A percentile compares a stretch with the other conserved stretches of the same genome.
Conservation (phyloP, 1,139 yeast genomes). For the Hemisphaericaspora lyxosophila region DNA sequence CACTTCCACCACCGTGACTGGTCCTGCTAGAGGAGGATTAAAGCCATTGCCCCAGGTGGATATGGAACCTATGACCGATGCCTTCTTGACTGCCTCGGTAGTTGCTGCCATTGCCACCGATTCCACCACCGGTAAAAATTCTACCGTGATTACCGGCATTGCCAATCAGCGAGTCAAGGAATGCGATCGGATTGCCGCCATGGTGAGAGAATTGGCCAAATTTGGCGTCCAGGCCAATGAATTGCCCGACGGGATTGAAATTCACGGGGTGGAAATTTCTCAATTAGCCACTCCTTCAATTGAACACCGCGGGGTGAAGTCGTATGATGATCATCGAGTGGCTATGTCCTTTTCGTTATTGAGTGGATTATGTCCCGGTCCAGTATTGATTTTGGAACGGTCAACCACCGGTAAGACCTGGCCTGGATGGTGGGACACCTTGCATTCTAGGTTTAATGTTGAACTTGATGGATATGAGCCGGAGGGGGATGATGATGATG, state of each 20-base stretch:
- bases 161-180: conserved; percentile 98
- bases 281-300: conserved; percentile 51
- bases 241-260: conserved; percentile 88
- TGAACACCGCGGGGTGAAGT: conserved; percentile 54
- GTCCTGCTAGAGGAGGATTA: conserved; percentile 71
- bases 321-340: conserved; percentile 96
- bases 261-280: conserved; percentile 60
- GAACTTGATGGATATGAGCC: conserved; percentile 69
- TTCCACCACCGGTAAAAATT: conserved; percentile 53
- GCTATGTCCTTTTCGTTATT: conserved; percentile 95
- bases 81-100: conserved; percentile 93
- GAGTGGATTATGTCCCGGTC: conserved; percentile 56
- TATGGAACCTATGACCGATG: conserved; percentile 99
- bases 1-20: conserved; percentile 86
- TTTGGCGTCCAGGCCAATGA: conserved; percentile 87
- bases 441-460: conserved; percentile 67
- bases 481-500: conserved; percentile 16
- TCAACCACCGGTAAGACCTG: conserved; percentile 95
- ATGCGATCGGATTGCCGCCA: conserved; percentile 93
- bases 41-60: conserved; percentile 75
- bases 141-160: conserved; percentile 88
- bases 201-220: conserved; percentile 83
- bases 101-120: conserved; percentile 86
- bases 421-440: conserved; percentile 99
- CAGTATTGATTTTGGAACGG: conserved; percentile 80